Evolutionary conservation across 768 basidiomycete species (phyloP), one percentile per base, ranked within the genome.

Genomic region (Hydnomerulius pinastri): DNA sequence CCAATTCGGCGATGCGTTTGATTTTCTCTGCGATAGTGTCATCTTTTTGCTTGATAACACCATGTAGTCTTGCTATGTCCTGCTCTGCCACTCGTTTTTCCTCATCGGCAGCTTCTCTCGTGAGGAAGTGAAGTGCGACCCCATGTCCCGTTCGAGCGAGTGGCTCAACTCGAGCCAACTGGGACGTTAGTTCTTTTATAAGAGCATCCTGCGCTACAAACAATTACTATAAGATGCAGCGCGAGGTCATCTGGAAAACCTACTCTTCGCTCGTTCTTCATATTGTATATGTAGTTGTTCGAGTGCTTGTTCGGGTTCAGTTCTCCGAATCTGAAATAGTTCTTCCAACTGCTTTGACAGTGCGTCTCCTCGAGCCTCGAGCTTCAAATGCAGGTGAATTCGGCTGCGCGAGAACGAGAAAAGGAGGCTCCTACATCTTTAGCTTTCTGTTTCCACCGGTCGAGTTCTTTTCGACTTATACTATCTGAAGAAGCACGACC

Each of bases 51-150:
- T 76, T 75, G 35, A 80, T 55, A 5, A 61, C 44, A 4, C 74
- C 67, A 40, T 77, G 77, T 58, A 77, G 71, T 13, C 73, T 69
- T 18, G 54, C 61, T 12, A 83, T 63, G 43, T 83, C 79, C 29
- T 77, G 69, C 50, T 83, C 77, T 25, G 80, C 62, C 1, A 50
- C 66, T 36, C 74, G 76, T 58, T 81, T 82, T 68, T 90, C 87
- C 46, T 82, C 81, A 50, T 90, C 82, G 6, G 84, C 87, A 2
- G 80, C 80, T 51, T 89, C 87, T 47, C 87, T 80, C 8, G 87
- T 87, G 11, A 92, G 68, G 40, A 92, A 76, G 56, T 87, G 82
- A 25, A 86, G 72, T 4, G 80, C 76, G 2, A 77, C 73, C 12
- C 69, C 72, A 53, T 78, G 79, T 5, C 76, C 77, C 24, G 75